These are phyloP conservation scores for Taxawa tesnikishii DNA, from an alignment of 2,329 filamentous ascomycete genomes.

Conservation along the genomic window DNA sequence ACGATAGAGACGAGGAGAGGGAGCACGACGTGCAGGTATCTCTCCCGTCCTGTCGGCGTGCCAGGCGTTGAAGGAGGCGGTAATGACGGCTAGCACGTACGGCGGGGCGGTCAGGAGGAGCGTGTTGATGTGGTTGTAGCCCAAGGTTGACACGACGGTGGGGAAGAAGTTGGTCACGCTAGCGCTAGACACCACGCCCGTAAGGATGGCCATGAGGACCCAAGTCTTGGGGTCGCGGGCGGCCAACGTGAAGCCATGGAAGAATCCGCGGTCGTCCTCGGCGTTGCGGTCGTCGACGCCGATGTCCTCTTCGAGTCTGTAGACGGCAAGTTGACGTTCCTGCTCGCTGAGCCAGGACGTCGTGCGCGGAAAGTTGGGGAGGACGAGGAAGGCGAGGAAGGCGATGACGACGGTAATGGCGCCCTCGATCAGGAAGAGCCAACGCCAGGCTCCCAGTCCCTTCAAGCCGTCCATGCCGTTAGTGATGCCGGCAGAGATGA, in stretches of 20 bases:
- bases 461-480: slow-evolving; percentile 46
- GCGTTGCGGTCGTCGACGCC: slow-evolving; percentile 24
- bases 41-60: slow-evolving; percentile 16
- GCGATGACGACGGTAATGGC: slow-evolving; percentile 51
- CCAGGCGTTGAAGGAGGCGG: slow-evolving; percentile 9
- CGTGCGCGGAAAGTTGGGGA: slow-evolving; percentile 28
- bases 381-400: slow-evolving; percentile 41
- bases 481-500: slow-evolving; percentile 45
- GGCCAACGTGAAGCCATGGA: slow-evolving; percentile 11
- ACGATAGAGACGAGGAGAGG: slow-evolving; percentile 41
- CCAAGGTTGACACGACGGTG: slow-evolving; percentile 22
- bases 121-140: slow-evolving; percentile 23
- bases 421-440: slow-evolving; percentile 41
- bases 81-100: slow-evolving; percentile 18
- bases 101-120: slow-evolving; percentile 20
- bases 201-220: slow-evolving; percentile 6
- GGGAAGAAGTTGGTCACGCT: slow-evolving; percentile 20
- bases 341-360: slow-evolving; percentile 22
- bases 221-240: slow-evolving; percentile 13
- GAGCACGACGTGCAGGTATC: slow-evolving; percentile 47
- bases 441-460: slow-evolving; percentile 44
- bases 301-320: slow-evolving; percentile 20
- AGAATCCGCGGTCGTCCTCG: slow-evolving; percentile 22
- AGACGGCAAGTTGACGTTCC: slow-evolving; percentile 24
- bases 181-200: slow-evolving; percentile 3